Percentiles rank a stretch among this genome's conserved stretches.
Conservation (phyloP, 257 asterid species). For the Solanum dulcamara region DNA sequence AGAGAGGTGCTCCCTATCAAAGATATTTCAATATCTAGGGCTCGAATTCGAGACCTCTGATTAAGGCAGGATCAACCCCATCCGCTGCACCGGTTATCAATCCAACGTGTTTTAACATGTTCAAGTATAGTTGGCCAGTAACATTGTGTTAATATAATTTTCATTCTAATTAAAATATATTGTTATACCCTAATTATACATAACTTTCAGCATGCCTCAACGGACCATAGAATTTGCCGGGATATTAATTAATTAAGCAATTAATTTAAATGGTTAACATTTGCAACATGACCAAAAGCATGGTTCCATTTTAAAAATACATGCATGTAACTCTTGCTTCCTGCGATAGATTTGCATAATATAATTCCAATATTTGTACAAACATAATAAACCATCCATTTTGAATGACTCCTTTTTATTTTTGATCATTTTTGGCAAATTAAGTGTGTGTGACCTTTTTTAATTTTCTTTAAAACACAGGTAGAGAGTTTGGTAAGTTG, state of each 20-base stretch:
- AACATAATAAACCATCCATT: constrained; percentile 31
- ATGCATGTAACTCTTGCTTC: constrained; percentile 10
- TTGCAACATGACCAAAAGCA: constrained; percentile 39
- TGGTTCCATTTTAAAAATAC: constrained; percentile 7
- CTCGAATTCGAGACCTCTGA: too few relatives aligned
- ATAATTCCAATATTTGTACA: constrained; percentile 5
- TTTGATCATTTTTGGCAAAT: constrained; percentile 32
- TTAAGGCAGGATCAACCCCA: too few relatives aligned
- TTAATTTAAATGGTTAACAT: constrained; percentile 9
- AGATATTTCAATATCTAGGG: too few relatives aligned
- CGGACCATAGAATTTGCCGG: constrained; percentile 43
- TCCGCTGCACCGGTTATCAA: too few relatives aligned
- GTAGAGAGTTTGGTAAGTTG: not conserved
- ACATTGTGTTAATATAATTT: not conserved
- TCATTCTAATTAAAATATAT: not conserved
- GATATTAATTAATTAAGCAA: constrained; percentile 21
- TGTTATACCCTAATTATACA: not conserved
- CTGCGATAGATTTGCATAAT: constrained; percentile 21
- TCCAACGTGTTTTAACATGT: not conserved
- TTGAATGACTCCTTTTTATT: constrained; percentile 7
- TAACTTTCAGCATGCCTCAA: constrained; percentile 8
- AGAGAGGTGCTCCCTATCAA: too few relatives aligned
- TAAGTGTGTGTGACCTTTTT: constrained; percentile 43
- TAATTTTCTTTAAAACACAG: not conserved
- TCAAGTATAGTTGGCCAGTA: not conserved